phyloP scores from a whole-genome alignment of 2,329 filamentous ascomycete genomes.

The Colletotrichum lentis region DNA sequence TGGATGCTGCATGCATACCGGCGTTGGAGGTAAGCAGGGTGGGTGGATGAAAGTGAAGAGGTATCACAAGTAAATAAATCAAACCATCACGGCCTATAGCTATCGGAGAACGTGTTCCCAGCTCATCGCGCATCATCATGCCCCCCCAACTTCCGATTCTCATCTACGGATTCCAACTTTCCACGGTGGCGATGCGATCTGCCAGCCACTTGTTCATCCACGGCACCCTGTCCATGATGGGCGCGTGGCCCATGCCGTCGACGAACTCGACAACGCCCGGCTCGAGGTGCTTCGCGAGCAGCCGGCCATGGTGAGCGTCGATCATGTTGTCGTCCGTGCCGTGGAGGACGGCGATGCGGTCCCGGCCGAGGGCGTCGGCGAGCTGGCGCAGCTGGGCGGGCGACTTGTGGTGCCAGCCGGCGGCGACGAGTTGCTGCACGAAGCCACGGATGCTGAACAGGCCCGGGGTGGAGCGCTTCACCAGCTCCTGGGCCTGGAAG shows the following conservation, averaged over 20 bases:
- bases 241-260: conserved; percentile 79
- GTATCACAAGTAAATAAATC: conserved; percentile 32
- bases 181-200: conserved; percentile 62
- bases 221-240: conserved; percentile 73
- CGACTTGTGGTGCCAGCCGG: conserved; percentile 81
- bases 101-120: background rate
- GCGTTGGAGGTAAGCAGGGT: conserved; percentile 1
- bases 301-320: conserved; percentile 71
- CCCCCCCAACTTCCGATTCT: background rate
- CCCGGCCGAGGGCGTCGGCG: conserved; percentile 73
- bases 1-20: conserved; percentile 18
- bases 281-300: conserved; percentile 70
- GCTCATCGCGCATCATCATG: background rate
- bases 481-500: conserved; percentile 80
- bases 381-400: conserved; percentile 70
- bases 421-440: conserved; percentile 79
- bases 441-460: conserved; percentile 74
- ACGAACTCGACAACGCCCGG: conserved; percentile 69
- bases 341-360: conserved; percentile 80
- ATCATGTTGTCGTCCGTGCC: conserved; percentile 83
- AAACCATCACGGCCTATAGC: conserved; percentile 15
- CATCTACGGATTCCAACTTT: conserved; percentile 49
- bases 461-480: conserved; percentile 69
- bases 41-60: conserved; percentile 10
- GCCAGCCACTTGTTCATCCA: conserved; percentile 74